Conservation (phyloP, 2,329 filamentous ascomycete species). For the Xylariaceae sp. region DNA sequence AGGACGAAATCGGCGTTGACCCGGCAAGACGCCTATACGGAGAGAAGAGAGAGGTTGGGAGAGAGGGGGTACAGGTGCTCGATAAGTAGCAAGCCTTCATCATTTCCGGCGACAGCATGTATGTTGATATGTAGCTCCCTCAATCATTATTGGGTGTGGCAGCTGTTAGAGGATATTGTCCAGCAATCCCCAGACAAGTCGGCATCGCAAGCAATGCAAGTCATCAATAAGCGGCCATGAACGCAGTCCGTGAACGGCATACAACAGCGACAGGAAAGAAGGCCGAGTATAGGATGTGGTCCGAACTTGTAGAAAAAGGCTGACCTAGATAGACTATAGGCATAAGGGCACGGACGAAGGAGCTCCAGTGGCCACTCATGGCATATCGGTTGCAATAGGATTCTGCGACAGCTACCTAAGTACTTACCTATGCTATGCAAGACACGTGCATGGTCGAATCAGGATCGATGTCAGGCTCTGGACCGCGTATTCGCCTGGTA, state of each 20-base stretch:
- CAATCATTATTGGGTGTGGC: conserved; percentile 17
- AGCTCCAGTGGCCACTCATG: conserved; percentile 27
- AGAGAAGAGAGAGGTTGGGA: conserved; percentile 14
- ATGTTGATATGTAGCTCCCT: conserved; percentile 3
- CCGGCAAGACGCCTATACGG: conserved; percentile 17
- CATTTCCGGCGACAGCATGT: conserved; percentile 5
- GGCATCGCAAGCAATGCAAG: conserved; percentile 32
- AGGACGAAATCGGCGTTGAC: conserved; percentile 3
- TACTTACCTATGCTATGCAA: too few relatives aligned
- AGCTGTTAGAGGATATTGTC: conserved; percentile 15
- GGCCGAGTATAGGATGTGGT: conserved; percentile 19
- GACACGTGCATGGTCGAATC: too few relatives aligned
- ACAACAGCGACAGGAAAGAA: background rate
- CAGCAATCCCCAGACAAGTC: conserved; percentile 25
- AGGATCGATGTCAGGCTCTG: conserved; percentile 13
- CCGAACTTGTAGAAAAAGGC: conserved; percentile 23
- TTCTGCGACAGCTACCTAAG: conserved; percentile 24
- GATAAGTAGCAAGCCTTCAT: conserved; percentile 26
- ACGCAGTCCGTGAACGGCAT: too few relatives aligned
- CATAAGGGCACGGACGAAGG: too few relatives aligned
- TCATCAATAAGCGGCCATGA: conserved; percentile 21
- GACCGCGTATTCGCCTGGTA: conserved; percentile 9
- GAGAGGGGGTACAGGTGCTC: conserved; percentile 15
- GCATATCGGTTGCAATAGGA: conserved; percentile 29
- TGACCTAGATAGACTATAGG: too few relatives aligned